phyloP scores from a whole-genome alignment of 495 filamentous ascomycete genomes.

The Apiosordaria backusii region DNA sequence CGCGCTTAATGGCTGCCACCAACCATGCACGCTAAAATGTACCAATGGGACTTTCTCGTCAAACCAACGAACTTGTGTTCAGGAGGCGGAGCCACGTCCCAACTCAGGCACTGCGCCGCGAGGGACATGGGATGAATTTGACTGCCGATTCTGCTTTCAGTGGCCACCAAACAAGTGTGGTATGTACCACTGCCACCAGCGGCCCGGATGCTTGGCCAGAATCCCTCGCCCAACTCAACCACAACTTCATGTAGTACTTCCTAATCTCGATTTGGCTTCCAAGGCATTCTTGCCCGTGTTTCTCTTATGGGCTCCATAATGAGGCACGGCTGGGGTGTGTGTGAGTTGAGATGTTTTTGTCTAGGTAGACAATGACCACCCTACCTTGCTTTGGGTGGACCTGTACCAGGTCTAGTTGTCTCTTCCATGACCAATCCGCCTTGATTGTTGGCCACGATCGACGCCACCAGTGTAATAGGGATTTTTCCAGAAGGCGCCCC shows the following conservation, averaged over 20 bases:
- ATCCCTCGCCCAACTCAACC: neutral
- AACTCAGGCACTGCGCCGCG: neutral
- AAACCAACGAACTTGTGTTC: neutral
- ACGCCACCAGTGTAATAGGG: neutral
- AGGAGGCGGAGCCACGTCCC: neutral
- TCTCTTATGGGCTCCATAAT: no score
- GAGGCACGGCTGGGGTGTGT: neutral
- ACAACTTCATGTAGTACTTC: neutral
- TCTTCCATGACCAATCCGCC: neutral
- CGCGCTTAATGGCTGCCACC: neutral
- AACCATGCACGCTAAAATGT: neutral
- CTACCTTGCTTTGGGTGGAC: neutral
- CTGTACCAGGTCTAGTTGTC: neutral
- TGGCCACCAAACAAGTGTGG: neutral
- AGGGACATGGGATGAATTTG: neutral
- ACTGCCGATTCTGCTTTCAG: neutral
- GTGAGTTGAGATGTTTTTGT: neutral
- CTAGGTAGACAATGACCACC: neutral
- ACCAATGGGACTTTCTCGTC: neutral
- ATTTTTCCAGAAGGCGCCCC: neutral
- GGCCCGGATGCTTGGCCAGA: neutral
- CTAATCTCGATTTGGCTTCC: neutral
- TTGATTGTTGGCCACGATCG: neutral
- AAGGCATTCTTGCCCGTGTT: neutral
- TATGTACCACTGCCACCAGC: neutral